These are phyloP conservation scores for Pyrus communis DNA, from an alignment of 306 rosid species.

Conservation along the genomic window DNA sequence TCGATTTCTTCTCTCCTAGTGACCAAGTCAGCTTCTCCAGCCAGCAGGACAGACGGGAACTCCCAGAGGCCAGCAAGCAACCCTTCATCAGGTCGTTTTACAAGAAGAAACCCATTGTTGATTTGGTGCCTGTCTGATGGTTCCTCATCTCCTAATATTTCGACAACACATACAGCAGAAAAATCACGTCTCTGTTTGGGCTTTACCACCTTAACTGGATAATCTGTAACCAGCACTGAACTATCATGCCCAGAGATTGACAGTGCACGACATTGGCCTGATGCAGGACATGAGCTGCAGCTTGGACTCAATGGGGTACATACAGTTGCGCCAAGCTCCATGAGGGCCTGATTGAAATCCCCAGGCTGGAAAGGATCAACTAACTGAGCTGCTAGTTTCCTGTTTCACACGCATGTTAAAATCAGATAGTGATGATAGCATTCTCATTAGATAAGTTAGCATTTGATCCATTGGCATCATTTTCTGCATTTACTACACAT, in stretches of 20 bases:
- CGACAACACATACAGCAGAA: constrained; percentile 75
- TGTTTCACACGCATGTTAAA: constrained; percentile 16
- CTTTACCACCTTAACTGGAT: constrained; percentile 57
- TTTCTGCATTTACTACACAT: not conserved
- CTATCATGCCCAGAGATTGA: constrained; percentile 41
- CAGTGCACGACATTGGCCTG: constrained; percentile 58
- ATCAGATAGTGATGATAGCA: not conserved
- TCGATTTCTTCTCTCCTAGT: constrained; percentile 50
- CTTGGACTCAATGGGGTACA: constrained; percentile 73
- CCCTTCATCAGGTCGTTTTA: constrained; percentile 82
- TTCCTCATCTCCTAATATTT: constrained; percentile 46
- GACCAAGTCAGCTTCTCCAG: constrained; percentile 43
- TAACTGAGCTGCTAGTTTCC: constrained; percentile 77
- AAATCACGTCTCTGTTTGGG: constrained; percentile 62
- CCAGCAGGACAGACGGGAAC: constrained; percentile 71
- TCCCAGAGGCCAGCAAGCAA: constrained; percentile 98
- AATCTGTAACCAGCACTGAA: constrained; percentile 63
- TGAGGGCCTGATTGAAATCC: constrained; percentile 88
- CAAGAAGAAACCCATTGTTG: constrained; percentile 57
- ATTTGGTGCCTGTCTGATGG: constrained; percentile 16
- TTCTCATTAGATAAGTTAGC: no score
- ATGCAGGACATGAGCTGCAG: constrained; percentile 71
- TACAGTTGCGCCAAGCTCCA: constrained; percentile 93
- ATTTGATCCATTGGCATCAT: not conserved
- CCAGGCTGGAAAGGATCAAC: constrained; percentile 83